phyloP scores from a whole-genome alignment of 2,329 filamentous ascomycete genomes.

The Aspergillus tanneri region DNA sequence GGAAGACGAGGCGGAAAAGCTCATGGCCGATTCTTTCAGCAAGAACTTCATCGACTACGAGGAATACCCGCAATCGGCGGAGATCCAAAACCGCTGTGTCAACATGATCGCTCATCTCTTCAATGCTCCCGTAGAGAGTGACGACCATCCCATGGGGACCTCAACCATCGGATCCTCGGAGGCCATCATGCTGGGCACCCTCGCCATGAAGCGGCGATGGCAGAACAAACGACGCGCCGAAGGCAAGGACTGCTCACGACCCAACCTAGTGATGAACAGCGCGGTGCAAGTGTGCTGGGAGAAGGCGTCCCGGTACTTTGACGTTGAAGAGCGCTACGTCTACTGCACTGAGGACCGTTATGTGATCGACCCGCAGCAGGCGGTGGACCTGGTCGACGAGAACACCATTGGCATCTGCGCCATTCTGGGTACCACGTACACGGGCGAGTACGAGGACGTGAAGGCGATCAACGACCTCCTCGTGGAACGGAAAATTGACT shows the following conservation, averaged over 20 bases:
- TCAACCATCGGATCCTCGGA: slow-evolving; percentile 88
- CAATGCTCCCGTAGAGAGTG: slow-evolving; percentile 64
- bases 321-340: slow-evolving; percentile 83
- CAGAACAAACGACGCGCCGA: slow-evolving; percentile 79
- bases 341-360: slow-evolving; percentile 62
- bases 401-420: slow-evolving; percentile 87
- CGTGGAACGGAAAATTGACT: slow-evolving; percentile 69
- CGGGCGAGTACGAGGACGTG: slow-evolving; percentile 91
- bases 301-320: slow-evolving; percentile 85
- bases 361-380: slow-evolving; percentile 63
- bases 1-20: slow-evolving; percentile 93
- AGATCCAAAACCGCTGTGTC: slow-evolving; percentile 89
- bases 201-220: slow-evolving; percentile 97
- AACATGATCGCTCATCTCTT: slow-evolving; percentile 89
- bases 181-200: slow-evolving; percentile 51
- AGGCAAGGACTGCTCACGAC: slow-evolving; percentile 75
- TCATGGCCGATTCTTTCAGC: slow-evolving; percentile 87
- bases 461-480: slow-evolving; percentile 89
- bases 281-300: slow-evolving; percentile 98
- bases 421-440: slow-evolving; percentile 91
- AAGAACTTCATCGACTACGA: slow-evolving; percentile 96
- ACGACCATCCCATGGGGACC: slow-evolving; percentile 73
- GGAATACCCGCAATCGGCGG: slow-evolving; percentile 76
- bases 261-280: slow-evolving; percentile 94
- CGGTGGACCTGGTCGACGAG: slow-evolving; percentile 62